Evolutionary conservation across 257 asterid species (phyloP).

Genomic region (Lycium barbarum): DNA sequence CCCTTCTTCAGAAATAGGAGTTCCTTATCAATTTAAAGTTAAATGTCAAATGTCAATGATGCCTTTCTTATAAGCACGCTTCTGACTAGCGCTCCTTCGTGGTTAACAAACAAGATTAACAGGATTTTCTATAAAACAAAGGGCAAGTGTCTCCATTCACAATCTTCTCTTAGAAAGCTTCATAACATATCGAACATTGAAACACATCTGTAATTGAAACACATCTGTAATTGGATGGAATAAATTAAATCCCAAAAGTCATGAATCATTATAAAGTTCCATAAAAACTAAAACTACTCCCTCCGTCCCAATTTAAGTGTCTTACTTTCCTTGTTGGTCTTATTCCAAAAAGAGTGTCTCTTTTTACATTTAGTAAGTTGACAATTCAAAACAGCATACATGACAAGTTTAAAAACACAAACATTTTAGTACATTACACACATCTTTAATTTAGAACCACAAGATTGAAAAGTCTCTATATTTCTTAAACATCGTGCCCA

Average conservation of each 20-base stretch:
- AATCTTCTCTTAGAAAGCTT: background rate
- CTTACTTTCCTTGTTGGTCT: too few species aligned
- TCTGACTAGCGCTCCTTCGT: background rate
- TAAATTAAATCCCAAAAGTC: background rate
- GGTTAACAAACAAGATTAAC: background rate
- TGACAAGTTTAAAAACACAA: too few species aligned
- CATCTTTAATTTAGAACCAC: too few species aligned
- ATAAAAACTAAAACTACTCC: too few species aligned
- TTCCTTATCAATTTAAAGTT: background rate
- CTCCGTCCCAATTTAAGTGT: too few species aligned
- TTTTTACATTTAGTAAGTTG: too few species aligned
- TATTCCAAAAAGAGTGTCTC: too few species aligned
- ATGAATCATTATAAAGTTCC: background rate
- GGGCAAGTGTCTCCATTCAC: background rate
- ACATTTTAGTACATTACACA: too few species aligned
- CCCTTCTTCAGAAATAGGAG: background rate
- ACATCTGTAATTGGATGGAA: background rate
- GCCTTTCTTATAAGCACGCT: background rate
- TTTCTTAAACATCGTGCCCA: too few species aligned
- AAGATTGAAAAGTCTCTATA: too few species aligned
- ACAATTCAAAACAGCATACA: too few species aligned
- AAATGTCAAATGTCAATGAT: background rate
- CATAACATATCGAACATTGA: background rate
- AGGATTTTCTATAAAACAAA: background rate
- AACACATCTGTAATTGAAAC: background rate